phyloP scores from a whole-genome alignment of 176 grass and related monocot genomes.

The Chrysopogon serrulatus region DNA sequence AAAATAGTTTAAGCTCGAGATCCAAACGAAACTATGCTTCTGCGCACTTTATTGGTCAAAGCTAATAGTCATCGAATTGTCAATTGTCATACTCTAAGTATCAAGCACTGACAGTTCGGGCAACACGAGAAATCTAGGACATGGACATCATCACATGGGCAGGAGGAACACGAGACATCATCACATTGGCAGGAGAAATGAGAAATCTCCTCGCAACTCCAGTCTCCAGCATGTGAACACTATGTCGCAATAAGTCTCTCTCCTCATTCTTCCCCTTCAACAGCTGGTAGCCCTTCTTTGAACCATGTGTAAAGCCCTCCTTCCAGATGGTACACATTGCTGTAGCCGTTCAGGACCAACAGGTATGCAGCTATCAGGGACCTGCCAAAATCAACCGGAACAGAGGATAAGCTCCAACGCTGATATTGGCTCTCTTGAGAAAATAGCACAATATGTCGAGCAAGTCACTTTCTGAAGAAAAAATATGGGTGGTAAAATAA shows the following conservation, averaged over 20 bases:
- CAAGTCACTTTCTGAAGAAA: not conserved
- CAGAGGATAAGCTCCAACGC: not conserved
- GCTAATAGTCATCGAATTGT: not conserved
- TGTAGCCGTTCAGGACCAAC: slow-evolving; percentile 81
- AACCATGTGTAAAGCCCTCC: slow-evolving; percentile 88
- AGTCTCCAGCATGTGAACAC: not conserved
- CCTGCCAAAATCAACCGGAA: slow-evolving; percentile 34
- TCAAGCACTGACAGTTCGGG: not conserved
- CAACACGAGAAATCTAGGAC: not conserved
- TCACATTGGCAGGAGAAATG: not conserved
- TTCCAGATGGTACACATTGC: slow-evolving; percentile 84
- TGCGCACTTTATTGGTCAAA: not conserved
- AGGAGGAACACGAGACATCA: not conserved
- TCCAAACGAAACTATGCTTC: not conserved
- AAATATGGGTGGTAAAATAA: not conserved
- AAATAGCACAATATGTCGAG: not conserved
- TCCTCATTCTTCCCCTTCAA: slow-evolving; percentile 49
- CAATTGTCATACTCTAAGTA: not conserved
- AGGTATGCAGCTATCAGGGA: slow-evolving; percentile 91
- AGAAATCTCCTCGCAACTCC: not conserved
- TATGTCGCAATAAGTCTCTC: not conserved
- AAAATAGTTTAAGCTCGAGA: not conserved
- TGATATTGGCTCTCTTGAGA: not conserved
- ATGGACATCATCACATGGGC: not conserved
- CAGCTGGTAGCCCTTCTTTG: slow-evolving; percentile 75